Evolutionary conservation across 345 rosid genomes (phyloP).

Genomic region (Kandelia obovata): DNA sequence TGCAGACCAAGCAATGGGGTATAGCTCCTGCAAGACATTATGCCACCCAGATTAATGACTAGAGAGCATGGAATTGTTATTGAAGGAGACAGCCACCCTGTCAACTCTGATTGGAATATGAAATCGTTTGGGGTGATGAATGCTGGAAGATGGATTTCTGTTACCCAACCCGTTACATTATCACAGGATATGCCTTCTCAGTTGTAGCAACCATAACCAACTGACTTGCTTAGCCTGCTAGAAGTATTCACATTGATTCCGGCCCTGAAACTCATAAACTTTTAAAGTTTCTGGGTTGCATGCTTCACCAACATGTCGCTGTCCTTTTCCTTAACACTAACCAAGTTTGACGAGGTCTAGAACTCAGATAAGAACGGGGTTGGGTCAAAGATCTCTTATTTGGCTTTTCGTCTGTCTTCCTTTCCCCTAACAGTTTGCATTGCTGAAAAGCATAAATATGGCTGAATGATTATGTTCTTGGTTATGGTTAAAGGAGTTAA

Average conservation of each 20-base stretch:
- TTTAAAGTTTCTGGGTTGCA: conserved; percentile 43
- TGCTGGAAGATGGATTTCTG: conserved; percentile 42
- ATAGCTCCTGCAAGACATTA: conserved; percentile 41
- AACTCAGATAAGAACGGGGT: not conserved
- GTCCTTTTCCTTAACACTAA: conserved; percentile 11
- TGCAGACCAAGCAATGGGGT: conserved; percentile 41
- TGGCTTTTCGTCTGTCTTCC: conserved; percentile 8
- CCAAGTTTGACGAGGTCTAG: not conserved
- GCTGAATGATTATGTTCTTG: conserved; percentile 34
- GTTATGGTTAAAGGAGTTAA: conserved; percentile 15
- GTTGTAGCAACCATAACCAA: conserved; percentile 36
- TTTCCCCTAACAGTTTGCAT: conserved; percentile 23
- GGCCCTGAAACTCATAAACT: conserved; percentile 39
- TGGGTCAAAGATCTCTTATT: conserved; percentile 17
- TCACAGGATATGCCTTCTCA: conserved; percentile 54
- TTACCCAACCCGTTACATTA: conserved; percentile 40
- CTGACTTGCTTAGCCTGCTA: conserved; percentile 41
- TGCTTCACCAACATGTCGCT: conserved; percentile 7
- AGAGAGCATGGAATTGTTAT: conserved; percentile 33
- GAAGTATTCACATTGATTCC: conserved; percentile 43
- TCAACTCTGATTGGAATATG: conserved; percentile 42
- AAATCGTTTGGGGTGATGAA: conserved; percentile 35
- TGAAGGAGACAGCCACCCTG: conserved; percentile 45
- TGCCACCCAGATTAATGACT: conserved; percentile 56
- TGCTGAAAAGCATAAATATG: conserved; percentile 37